Conservation (phyloP, 768 basidiomycete species). For the Trametes sanguinea region DNA sequence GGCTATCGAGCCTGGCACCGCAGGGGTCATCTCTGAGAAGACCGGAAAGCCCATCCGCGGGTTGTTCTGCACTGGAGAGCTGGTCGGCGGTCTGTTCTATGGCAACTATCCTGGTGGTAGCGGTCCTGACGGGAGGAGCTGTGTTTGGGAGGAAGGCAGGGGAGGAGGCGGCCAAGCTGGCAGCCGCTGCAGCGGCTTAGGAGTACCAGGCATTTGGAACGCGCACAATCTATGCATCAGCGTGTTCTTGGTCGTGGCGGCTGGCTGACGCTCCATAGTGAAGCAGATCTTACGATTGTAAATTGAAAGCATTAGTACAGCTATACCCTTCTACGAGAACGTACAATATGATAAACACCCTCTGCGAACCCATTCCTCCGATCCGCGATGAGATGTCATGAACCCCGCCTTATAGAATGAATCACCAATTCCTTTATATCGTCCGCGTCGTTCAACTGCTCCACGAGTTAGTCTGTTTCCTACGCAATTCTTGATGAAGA, state of each 20-base stretch:
- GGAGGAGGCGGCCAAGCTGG: conserved; percentile 40
- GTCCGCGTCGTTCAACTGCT: conserved; percentile 17
- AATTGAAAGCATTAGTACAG: conserved; percentile 8
- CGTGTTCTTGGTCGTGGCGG: no score
- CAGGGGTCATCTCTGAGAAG: conserved; percentile 48
- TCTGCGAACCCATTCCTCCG: not conserved
- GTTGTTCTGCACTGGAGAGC: conserved; percentile 67
- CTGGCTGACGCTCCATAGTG: no score
- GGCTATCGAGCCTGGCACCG: conserved; percentile 55
- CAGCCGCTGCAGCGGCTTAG: not conserved
- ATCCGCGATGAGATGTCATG: not conserved
- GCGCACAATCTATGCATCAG: not conserved
- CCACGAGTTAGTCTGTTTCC: not conserved
- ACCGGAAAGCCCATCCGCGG: conserved; percentile 49
- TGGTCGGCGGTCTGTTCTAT: conserved; percentile 66
- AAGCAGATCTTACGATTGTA: not conserved
- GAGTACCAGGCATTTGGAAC: no score
- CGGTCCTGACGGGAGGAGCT: conserved; percentile 62
- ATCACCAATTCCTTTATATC: conserved; percentile 21
- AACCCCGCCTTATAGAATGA: conserved; percentile 8
- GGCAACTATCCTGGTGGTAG: conserved; percentile 72
- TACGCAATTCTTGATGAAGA: no score
- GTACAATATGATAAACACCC: not conserved
- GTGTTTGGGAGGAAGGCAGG: conserved; percentile 67
- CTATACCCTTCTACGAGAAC: not conserved